Percentiles rank a stretch among this genome's conserved stretches.
Evolutionary conservation across 163 green algal species (phyloP).

Genomic region (Prototheca cutis): DNA sequence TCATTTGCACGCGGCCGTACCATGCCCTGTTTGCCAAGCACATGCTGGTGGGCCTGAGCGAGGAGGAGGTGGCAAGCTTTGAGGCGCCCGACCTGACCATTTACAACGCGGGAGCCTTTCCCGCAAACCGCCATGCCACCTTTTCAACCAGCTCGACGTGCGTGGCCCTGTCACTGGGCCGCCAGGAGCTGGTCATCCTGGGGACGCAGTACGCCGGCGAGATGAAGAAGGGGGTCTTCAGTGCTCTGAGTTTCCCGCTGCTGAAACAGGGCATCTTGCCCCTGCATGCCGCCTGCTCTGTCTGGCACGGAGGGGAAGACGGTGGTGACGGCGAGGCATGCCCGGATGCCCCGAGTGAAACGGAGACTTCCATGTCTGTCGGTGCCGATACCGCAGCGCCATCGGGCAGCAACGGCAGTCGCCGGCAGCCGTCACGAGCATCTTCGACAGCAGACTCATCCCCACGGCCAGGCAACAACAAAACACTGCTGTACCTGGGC

Average conservation of each 20-base stretch:
- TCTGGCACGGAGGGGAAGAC: slow-evolving; percentile 43
- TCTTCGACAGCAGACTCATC: too few relatives aligned
- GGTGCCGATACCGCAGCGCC: too few relatives aligned
- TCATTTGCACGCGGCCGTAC: slow-evolving; percentile 80
- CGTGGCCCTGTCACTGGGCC: slow-evolving; percentile 62
- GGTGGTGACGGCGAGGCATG: neutral
- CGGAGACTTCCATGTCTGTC: too few relatives aligned
- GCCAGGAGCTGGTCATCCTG: slow-evolving; percentile 76
- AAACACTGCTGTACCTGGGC: too few relatives aligned
- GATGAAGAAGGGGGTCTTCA: slow-evolving; percentile 93
- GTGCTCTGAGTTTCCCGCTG: slow-evolving; percentile 79
- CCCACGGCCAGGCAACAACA: too few relatives aligned
- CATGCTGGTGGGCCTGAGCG: slow-evolving; percentile 69
- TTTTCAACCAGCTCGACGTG: slow-evolving; percentile 65
- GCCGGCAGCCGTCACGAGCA: too few relatives aligned
- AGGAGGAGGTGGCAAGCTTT: slow-evolving; percentile 73
- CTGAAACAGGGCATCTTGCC: slow-evolving; percentile 66
- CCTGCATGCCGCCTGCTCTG: slow-evolving; percentile 79
- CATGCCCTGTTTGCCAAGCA: slow-evolving; percentile 87
- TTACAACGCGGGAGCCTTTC: slow-evolving; percentile 78
- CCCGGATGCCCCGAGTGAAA: too few relatives aligned
- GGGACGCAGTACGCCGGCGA: slow-evolving; percentile 86
- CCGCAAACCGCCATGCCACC: slow-evolving; percentile 64
- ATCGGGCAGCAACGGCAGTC: too few relatives aligned
- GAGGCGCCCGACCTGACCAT: slow-evolving; percentile 74